phyloP scores from a whole-genome alignment of 225 moss, liverwort and hornwort genomes.

The Climacium dendroides region DNA sequence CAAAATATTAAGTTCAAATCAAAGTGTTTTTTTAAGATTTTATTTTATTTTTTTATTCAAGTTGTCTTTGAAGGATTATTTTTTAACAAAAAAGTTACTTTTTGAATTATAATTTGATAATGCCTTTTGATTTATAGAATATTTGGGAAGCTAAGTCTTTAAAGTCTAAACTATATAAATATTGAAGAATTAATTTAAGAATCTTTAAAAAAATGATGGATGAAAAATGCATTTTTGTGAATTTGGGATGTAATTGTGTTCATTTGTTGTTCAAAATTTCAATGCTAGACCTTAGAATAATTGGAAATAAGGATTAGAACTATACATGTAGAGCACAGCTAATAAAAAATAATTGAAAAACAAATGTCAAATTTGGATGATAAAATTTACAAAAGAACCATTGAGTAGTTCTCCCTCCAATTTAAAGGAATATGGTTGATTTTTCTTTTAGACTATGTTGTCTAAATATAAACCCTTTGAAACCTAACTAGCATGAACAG shows the following conservation, averaged over 20 bases:
- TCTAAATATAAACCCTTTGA: too few relatives aligned
- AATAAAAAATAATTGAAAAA: too few relatives aligned
- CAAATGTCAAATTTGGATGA: too few relatives aligned
- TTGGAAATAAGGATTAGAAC: not conserved
- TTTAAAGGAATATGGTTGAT: too few relatives aligned
- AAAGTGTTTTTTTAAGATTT: too few relatives aligned
- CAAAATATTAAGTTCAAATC: too few relatives aligned
- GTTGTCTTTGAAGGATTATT: not conserved
- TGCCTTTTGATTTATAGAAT: not conserved
- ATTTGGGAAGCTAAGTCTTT: not conserved
- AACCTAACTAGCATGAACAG: too few relatives aligned
- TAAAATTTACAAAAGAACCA: too few relatives aligned
- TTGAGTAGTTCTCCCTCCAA: too few relatives aligned
- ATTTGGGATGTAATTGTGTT: not conserved
- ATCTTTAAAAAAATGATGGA: not conserved
- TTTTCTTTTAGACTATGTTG: too few relatives aligned
- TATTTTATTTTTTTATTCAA: not conserved
- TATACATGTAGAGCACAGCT: not conserved
- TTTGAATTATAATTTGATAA: rapidly evolving
- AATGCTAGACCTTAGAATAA: too few relatives aligned
- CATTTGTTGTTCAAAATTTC: not conserved
- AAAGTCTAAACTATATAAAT: not conserved
- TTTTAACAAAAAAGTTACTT: not conserved
- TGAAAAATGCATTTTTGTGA: too few relatives aligned
- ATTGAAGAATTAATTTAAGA: not conserved